Evolutionary conservation across 2,329 filamentous ascomycete species (phyloP), one percentile per base, ranked within the genome.

Genomic region (Metarhizium brunneum): DNA sequence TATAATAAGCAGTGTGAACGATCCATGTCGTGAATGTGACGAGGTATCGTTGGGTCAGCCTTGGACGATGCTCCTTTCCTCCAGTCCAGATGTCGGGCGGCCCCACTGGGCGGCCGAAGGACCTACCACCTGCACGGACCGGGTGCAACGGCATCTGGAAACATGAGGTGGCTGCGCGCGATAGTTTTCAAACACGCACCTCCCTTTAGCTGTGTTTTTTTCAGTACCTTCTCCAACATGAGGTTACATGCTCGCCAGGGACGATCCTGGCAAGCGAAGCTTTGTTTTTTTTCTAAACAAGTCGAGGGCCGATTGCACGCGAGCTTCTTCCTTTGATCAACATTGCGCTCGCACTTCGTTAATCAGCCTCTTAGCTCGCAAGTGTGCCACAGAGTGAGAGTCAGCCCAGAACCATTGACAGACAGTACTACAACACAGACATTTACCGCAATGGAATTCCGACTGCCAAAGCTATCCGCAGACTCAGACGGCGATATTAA

Each of bases 401-500:
- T 11, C 32, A 7, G 10, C 32, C 32, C 32, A 35, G 32, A 11
- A 25, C 25, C 32, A 7, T 35, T 35, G 7, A 35, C 32, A 35
- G 32, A 25, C 20, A 30, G 20, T 50, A 56, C 53, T 47, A 47
- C 38, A 29, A 56, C 30, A 11, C 47, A 20, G 51, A 36, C 36
- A 54, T 48, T 25, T 60, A 50, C 52, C 45, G 45, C 45, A 48
- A 48, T 48, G 45, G 18, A 29, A 30, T 48, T 14, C 45, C 32
- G 25, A 16, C 20, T 30, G 6, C 45, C 45, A 14, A 48, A 16
- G 25, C 14, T 48, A 16, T 48, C 45, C 13, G 25, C 45, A 8
- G 45, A 48, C 14, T 14, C 20, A n/a, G 45, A 48, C 25, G 45
- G 45, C 14, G 45, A 48, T 30, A 20, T 48, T 30, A 48, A 13